Evolutionary conservation across 164 flowering plant genomes (phyloP).

Genomic region (Magnolia officinalis): DNA sequence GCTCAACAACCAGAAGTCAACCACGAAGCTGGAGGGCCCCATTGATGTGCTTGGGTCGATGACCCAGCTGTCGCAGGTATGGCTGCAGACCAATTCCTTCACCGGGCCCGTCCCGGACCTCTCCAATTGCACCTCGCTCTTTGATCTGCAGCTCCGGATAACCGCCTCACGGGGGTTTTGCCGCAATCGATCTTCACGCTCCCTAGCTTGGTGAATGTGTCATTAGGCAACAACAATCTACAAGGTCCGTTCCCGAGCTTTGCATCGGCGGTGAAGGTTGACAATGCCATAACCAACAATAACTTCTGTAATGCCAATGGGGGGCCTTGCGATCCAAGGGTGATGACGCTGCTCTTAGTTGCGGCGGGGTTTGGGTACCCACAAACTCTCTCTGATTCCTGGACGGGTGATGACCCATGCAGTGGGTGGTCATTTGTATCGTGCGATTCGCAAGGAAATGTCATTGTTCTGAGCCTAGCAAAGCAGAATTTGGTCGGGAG

Average conservation of each 20-base stretch:
- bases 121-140: slow-evolving; percentile 27
- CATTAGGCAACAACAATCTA: slow-evolving; percentile 49
- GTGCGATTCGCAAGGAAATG: slow-evolving; percentile 38
- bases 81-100: slow-evolving; percentile 47
- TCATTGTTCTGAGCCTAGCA: slow-evolving; percentile 32
- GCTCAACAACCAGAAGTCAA: slow-evolving; percentile 39
- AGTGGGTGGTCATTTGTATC: slow-evolving; percentile 36
- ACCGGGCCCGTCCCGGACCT: slow-evolving; percentile 52
- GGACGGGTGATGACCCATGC: slow-evolving; percentile 63
- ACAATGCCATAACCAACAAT: slow-evolving; percentile 23
- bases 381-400: slow-evolving; percentile 34
- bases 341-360: slow-evolving; percentile 38
- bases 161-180: slow-evolving; percentile 43
- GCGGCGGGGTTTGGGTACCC: slow-evolving; percentile 55
- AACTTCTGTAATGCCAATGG: slow-evolving; percentile 39
- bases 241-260: slow-evolving; percentile 56
- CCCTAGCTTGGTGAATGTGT: slow-evolving; percentile 32
- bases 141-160: slow-evolving; percentile 49
- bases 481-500: slow-evolving; percentile 37
- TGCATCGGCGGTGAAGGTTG: slow-evolving; percentile 5
- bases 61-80: slow-evolving; percentile 36
- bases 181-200: slow-evolving; percentile 29
- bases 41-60: slow-evolving; percentile 36
- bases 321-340: slow-evolving; percentile 56
- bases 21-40: slow-evolving; percentile 28